Base-by-base conservation (phyloP, 1,284 basidiomycete genomes). In the Kwoniella shivajii region DNA sequence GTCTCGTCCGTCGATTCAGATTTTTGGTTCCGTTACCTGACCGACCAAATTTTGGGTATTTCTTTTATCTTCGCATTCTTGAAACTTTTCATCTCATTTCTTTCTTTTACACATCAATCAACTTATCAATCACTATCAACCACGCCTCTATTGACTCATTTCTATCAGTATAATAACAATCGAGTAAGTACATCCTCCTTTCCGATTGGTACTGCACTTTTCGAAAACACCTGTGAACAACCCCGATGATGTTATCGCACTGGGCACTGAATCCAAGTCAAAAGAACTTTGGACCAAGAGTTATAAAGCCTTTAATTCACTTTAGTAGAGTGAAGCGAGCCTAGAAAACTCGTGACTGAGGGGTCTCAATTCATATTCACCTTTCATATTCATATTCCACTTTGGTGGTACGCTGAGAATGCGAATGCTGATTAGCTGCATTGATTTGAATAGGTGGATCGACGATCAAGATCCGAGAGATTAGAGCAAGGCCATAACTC, bases 331-430 rank as follows among this genome's bases (percentile, higher is more conserved):
- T 73, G 72, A 73, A 72, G 76, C 77, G 77, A 78, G 76, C 76
- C 74, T 79, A 79, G 78, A 79, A 79, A 79, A 74, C 77, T 78
- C 78, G 77, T 68, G 76, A 78, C 78, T 78, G 78, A 79, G 71
- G 66, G 66, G 51, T 57, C 30, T 24, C 54, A 6, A 18, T 37
- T 37, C 37, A 22, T 34, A 7, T 9, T 39, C 37, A 39, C 37
- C n/a, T 9, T 16, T 20, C 22, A 20, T 39, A 6, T 20, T 20
- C n/a, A n/a, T 34, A 34, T 34, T 34, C 7, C 31, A 34, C 16
- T 16, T 34, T 16, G 9, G 31, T 34, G 31, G 7, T 9, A 34
- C 7, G 18, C n/a, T n/a, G n/a, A n/a, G n/a, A n/a, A n/a, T n/a
- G n/a, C n/a, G n/a, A n/a, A n/a, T n/a, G 30, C 20, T n/a, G 13